These are phyloP conservation scores for Hypoxylon lienhwacheense DNA, from an alignment of 495 filamentous ascomycete genomes.

Conservation along the genomic window DNA sequence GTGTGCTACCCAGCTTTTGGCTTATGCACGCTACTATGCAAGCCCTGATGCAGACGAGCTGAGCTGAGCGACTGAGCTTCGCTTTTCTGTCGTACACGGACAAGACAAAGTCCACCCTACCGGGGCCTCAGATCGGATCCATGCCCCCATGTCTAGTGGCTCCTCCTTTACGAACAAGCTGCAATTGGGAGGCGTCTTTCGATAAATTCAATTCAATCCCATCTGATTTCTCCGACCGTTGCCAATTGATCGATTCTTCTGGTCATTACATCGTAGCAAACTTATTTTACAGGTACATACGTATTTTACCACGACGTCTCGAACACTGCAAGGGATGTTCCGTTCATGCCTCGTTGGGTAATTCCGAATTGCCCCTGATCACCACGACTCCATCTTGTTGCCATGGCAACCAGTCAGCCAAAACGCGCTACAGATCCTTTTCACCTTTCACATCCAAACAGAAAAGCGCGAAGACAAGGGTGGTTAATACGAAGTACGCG, in stretches of 20 bases:
- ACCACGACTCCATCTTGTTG: constrained; percentile 28
- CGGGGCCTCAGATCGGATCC: constrained; percentile 12
- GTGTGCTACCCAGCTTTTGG: constrained; percentile 18
- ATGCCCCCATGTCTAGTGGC: not conserved
- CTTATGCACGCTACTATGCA: constrained; percentile 40
- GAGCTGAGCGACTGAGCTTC: constrained; percentile 28
- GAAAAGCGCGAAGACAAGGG: constrained; percentile 18
- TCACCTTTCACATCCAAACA: constrained; percentile 21
- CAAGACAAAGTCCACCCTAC: constrained; percentile 23
- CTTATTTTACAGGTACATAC: constrained; percentile 11
- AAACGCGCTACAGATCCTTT: constrained; percentile 24
- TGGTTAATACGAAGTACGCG: constrained; percentile 24
- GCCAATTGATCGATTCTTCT: constrained; percentile 17
- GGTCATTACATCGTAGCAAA: constrained; percentile 1
- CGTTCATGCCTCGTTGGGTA: constrained; percentile 7
- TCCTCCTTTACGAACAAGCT: constrained; percentile 7
- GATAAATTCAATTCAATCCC: constrained; percentile 23
- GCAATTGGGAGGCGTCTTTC: constrained; percentile 3
- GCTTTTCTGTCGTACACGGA: constrained; percentile 20
- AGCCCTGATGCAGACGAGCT: constrained; percentile 31
- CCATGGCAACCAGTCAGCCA: constrained; percentile 36
- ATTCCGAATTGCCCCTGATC: constrained; percentile 37
- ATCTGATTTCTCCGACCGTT: constrained; percentile 9
- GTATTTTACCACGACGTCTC: constrained; percentile 8
- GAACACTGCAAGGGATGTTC: constrained; percentile 7